phyloP scores from a whole-genome alignment of 2,329 filamentous ascomycete genomes.

The Aureobasidium lini region DNA sequence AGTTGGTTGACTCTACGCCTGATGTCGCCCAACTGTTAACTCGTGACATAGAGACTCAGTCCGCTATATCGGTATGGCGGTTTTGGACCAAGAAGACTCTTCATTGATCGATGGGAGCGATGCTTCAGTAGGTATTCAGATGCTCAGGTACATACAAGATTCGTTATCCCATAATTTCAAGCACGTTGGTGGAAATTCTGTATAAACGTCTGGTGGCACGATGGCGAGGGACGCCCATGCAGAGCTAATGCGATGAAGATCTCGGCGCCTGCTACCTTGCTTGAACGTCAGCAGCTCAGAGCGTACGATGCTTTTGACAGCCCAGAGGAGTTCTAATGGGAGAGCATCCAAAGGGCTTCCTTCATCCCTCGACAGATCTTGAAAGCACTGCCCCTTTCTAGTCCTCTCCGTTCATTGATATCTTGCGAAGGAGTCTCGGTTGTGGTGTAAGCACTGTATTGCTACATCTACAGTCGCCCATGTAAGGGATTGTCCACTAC shows the following conservation, averaged over 20 bases:
- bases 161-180: not conserved
- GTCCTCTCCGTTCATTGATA: too few relatives aligned
- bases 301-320: not conserved
- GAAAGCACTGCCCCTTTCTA: too few relatives aligned
- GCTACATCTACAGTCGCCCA: too few relatives aligned
- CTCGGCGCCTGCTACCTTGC: not conserved
- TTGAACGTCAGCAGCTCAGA: not conserved
- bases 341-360: too few relatives aligned
- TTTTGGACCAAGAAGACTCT: too few relatives aligned
- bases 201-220: not conserved
- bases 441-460: too few relatives aligned
- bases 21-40: not conserved
- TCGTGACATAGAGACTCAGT: not conserved
- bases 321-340: not conserved
- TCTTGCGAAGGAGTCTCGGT: too few relatives aligned
- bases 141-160: not conserved
- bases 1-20: not conserved
- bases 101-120: too few relatives aligned
- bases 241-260: not conserved
- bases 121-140: too few relatives aligned
- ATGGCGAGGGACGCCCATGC: not conserved
- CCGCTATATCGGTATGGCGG: too few relatives aligned
- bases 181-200: not conserved
- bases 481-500: too few relatives aligned
- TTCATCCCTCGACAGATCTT: too few relatives aligned